Base-by-base conservation (phyloP, 176 grass and related monocot species). In the Oryza australiensis region DNA sequence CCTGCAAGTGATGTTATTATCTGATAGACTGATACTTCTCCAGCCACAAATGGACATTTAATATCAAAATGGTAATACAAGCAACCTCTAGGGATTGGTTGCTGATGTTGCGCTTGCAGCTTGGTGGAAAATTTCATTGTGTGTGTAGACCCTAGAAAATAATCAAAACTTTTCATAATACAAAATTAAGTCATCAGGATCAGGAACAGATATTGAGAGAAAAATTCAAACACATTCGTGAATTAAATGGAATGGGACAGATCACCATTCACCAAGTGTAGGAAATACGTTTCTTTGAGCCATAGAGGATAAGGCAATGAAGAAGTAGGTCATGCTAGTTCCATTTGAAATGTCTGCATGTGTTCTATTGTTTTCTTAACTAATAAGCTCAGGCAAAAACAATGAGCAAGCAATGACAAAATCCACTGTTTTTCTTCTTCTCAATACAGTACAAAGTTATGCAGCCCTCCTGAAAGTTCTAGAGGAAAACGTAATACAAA, bases 201-300 rank as follows among this genome's bases (percentile, higher is more conserved):
- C 37, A 82, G 18, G 70, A 65, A 66, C 22, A 37, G 11, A 74
- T 49, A 45, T 73, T 37, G 3, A 27, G 7, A 73, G 22, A 14
- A 26, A 22, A 66, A 14, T 51, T 42, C 67, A 62, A 62, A 82
- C 26, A 15, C 79, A 43, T 72, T 72, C 30, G 60, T 55, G 34
- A 12, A 34, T 34, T 4, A 27, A 16, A 14, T 62, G 37, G 82
- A 89, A 80, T 85, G 71, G 32, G 72, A 89, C 87, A 89, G 24
- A 81, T 34, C 64, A 81, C 77, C 82, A 33, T 72, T 66, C 77
- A 41, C 27, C 32, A 83, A 43, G 64, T 23, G 71, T 20, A 80
- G 87, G 76, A 70, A 71, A 70, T 65, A 71, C 9, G 49, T 76
- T 20, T 75, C n/a, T n/a, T 60, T 60, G 55, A 60, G 55, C n/a